Evolutionary conservation across 2,329 filamentous ascomycete genomes (phyloP).

Genomic region (Nothomitra cinnamomea): DNA sequence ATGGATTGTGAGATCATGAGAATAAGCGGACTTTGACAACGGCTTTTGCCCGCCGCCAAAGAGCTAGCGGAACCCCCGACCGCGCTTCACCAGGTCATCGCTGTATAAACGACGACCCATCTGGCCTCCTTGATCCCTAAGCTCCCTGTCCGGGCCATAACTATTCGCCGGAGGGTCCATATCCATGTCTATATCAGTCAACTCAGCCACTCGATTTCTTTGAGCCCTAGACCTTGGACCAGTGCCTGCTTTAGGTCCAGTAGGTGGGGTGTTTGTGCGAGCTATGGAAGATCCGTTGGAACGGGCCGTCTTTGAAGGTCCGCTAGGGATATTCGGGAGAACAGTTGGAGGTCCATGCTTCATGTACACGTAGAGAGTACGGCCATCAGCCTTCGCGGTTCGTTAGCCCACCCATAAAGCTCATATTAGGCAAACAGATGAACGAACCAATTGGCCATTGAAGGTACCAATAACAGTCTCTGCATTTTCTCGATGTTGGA

Average conservation of each 20-base stretch:
- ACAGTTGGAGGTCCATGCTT: slow-evolving; percentile 25
- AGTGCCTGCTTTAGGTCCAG: not conserved
- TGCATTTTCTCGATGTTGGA: slow-evolving; percentile 53
- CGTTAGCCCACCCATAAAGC: slow-evolving; percentile 11
- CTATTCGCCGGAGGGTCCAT: not conserved
- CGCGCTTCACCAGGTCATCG: not conserved
- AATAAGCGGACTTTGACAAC: not conserved
- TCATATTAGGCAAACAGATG: slow-evolving; percentile 4
- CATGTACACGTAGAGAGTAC: slow-evolving; percentile 54
- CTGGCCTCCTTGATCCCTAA: not conserved
- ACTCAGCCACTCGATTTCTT: not conserved
- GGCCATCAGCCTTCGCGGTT: slow-evolving; percentile 47
- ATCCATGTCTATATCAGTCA: not conserved
- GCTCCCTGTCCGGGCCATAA: not conserved
- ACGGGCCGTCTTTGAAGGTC: not conserved
- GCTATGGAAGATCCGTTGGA: too few species aligned
- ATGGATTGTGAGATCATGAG: not conserved
- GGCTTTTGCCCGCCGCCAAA: not conserved
- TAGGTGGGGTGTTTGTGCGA: not conserved
- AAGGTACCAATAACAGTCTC: slow-evolving; percentile 60
- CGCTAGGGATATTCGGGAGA: slow-evolving; percentile 8
- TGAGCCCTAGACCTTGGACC: not conserved
- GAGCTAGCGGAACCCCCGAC: not conserved
- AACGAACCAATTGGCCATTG: slow-evolving; percentile 56
- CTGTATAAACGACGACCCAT: slow-evolving; percentile 3